A percentile compares a stretch with the other conserved stretches of the same genome.
Evolutionary conservation across 805 yeast species (phyloP).

Genomic region (Kodamaea restingae): DNA sequence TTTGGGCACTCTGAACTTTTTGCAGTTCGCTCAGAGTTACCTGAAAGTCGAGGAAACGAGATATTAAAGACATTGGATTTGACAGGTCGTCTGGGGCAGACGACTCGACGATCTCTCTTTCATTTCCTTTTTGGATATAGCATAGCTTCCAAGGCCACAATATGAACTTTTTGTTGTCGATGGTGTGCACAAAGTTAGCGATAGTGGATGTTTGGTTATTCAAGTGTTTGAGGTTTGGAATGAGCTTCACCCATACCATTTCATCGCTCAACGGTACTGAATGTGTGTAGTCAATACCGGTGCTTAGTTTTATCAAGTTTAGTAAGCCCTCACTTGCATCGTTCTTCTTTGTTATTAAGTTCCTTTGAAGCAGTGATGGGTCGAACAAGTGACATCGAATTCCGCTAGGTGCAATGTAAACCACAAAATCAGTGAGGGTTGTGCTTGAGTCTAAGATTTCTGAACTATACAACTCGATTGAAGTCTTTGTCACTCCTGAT

Average conservation of each 20-base stretch:
- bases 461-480: conserved; percentile 26
- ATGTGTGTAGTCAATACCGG: conserved; percentile 25
- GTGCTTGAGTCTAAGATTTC: conserved; percentile 11
- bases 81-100: conserved; percentile 3
- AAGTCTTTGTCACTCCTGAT: conserved; percentile 24
- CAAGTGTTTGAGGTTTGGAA: conserved; percentile 65
- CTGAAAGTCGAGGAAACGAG: conserved; percentile 32
- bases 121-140: conserved; percentile 48
- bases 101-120: conserved; percentile 7
- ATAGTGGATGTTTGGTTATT: conserved; percentile 65
- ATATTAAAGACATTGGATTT: conserved; percentile 33
- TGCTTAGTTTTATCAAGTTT: conserved; percentile 31
- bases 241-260: conserved; percentile 58
- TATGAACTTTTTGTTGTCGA: conserved; percentile 51
- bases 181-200: conserved; percentile 52
- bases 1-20: conserved; percentile 1
- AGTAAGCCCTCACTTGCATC: conserved; percentile 25
- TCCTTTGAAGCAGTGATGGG: conserved; percentile 19
- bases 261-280: conserved; percentile 17
- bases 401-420: conserved; percentile 41
- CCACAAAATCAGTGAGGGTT: conserved; percentile 21
- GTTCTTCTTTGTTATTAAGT: conserved; percentile 16
- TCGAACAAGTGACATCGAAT: conserved; percentile 41
- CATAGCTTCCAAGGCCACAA: conserved; percentile 74
- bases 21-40: neutral